Base-by-base conservation (phyloP, 2,329 filamentous ascomycete genomes). In the Hymenoscyphus scutula region DNA sequence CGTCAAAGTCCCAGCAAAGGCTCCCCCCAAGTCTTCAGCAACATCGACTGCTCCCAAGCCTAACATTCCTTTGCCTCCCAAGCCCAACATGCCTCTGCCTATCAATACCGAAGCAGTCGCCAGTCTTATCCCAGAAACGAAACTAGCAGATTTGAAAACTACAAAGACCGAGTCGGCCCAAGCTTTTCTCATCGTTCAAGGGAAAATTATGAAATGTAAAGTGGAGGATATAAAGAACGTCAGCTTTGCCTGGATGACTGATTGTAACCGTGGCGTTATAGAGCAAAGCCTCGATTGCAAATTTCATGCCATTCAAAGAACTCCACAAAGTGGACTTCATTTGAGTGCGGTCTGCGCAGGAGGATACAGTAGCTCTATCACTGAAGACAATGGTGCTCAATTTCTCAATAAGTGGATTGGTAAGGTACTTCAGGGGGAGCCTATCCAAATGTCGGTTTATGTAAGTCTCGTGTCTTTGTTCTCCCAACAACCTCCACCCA, bases 241-340 rank as follows among this genome's bases (percentile, higher is more conserved):
- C 15, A 11, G 25, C 10, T 62, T 56, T 32, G 53, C 56, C 8
- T 53, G 58, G 13, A 15, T 56, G 4, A 59, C 29, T 1, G 61
- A 62, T 27, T 17, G 34, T 13, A 30, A 55, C 27, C 27, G 30
- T 15, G 15, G 37, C 6, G 15, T 55, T n/a, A 51, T 59, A 6
- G 56, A 41, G 23, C 38, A 55, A 5, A 56, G 34, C n/a, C 30
- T 62, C 6, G 32, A 51, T 11, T 62, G 61, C 56, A 29, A 59
- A 8, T 56, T 62, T 17, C 1, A 27, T n/a, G 27, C 45, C 25
- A 30, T 30, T 19, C 60, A 55, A 29, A 34, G 32, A 32, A 38
- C 25, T 5, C 53, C 58, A 17, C 51, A 48, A 8, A 54, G 27
- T 48, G 48, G 41, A 37, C n/a, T 62, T 15, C 45, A 15, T 10